These are phyloP conservation scores for Leptomonas pyrrhocoris DNA, from an alignment of 208 protist genomes.

Conservation along the genomic window DNA sequence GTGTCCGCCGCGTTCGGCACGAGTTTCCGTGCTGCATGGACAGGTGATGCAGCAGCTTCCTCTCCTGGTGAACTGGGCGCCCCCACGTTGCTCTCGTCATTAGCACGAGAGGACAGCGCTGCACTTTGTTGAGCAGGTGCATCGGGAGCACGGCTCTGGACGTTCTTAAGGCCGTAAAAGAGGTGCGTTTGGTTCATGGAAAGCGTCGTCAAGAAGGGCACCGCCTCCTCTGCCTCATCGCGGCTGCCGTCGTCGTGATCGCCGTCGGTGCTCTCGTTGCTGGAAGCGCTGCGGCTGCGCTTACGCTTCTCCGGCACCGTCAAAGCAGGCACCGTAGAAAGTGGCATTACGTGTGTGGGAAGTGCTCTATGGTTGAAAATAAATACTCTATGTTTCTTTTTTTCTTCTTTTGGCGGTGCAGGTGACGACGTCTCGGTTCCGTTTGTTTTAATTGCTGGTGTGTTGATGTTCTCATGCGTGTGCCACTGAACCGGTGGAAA, in stretches of 20 bases:
- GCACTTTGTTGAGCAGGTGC: too few species aligned
- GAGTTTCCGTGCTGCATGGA: background rate
- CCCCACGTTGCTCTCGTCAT: background rate
- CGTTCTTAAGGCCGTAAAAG: slow-evolving; percentile 6
- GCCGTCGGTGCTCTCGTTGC: background rate
- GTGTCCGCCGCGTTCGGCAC: background rate
- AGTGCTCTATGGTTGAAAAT: too few species aligned
- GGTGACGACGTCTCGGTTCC: too few species aligned
- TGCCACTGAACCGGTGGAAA: too few species aligned
- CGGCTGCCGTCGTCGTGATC: background rate
- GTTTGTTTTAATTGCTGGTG: too few species aligned
- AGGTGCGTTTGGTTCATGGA: slow-evolving; percentile 24
- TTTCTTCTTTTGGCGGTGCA: too few species aligned
- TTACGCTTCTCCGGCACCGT: background rate
- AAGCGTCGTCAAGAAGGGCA: slow-evolving; percentile 56
- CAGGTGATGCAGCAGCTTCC: too few species aligned
- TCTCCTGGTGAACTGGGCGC: too few species aligned
- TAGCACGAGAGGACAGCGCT: background rate
- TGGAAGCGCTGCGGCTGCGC: slow-evolving; percentile 9
- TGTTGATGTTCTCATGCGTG: too few species aligned
- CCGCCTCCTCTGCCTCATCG: slow-evolving; percentile 22
- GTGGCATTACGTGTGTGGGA: too few species aligned
- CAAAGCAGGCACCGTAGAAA: background rate
- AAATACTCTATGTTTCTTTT: too few species aligned
- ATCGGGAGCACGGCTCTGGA: background rate